Base-by-base conservation (phyloP, 1,139 yeast genomes). In the Kodamaea sp. region DNA sequence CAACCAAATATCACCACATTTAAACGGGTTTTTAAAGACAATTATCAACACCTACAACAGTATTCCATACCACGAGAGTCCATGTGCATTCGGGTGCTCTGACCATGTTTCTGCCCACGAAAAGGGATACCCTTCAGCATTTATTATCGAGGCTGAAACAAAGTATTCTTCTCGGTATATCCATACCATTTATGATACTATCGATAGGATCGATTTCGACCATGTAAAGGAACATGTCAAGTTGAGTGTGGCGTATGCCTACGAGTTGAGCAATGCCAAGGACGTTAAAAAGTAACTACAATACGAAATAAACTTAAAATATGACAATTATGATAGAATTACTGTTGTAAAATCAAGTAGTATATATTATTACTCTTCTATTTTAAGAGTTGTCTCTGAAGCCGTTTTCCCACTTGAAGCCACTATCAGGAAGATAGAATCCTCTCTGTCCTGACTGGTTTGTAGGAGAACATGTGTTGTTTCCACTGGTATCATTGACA, bases 71-170 rank as follows among this genome's bases (percentile, higher is more conserved):
- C 80, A 72, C 27, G 94, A 83, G 51, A 83, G 95, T 7, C 49
- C 66, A 36, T 90, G 97, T 63, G 96, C 96, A 0, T 89, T 89
- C 53, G 95, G 95, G 0, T 89, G 97, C 60, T 83, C 95, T 18
- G 97, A 90, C 60, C 96, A 89, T 58, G 86, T 94, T 4, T 80
- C 95, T 33, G 96, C 96, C 2, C 59, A 80, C 34, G 82, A 83
- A 55, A 78, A 77, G 47, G 96, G 97, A 1, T 87, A 73, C 57
- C 96, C 97, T 8, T 75, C 88, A 13, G 75, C 90, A 25, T 86
- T 88, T 59, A 83, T 87, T 36, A 77, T 86, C 44, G 98, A 90
- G 59, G 73, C 87, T 33, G 83, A 75, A 42, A 73, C 87, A 59
- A 70, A 75, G 38, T 70, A 72, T 44, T 68, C 80, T 6, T 81